Conservation (phyloP, 345 rosid species). For the Euclidium syriacum region DNA sequence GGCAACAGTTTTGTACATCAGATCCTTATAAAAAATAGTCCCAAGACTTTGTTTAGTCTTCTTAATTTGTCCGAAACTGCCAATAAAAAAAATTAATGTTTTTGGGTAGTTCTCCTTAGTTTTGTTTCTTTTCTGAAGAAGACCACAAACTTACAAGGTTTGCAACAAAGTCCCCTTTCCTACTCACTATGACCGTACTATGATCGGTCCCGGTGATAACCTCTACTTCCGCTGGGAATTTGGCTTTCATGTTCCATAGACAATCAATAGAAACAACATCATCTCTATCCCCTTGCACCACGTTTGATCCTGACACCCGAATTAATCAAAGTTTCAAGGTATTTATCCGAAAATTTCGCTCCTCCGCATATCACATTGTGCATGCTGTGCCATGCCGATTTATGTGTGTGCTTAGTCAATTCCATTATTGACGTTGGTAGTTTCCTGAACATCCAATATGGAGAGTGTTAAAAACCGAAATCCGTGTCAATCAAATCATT, state of each 20-base stretch:
- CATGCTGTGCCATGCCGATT: constrained; percentile 76
- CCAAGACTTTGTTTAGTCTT: no score
- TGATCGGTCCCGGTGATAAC: constrained; percentile 46
- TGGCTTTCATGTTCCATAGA: constrained; percentile 43
- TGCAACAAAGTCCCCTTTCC: constrained; percentile 43
- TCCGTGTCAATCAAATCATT: background rate
- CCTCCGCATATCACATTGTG: constrained; percentile 82
- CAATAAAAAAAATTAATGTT: no score
- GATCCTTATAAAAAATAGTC: no score
- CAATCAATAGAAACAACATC: constrained; percentile 56
- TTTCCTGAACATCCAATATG: constrained; percentile 37
- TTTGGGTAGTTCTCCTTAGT: no score
- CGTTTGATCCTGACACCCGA: constrained; percentile 34
- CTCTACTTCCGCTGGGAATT: constrained; percentile 37
- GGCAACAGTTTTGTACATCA: no score
- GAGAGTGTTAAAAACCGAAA: background rate
- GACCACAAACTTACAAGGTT: constrained; percentile 53
- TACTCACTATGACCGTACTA: constrained; percentile 41
- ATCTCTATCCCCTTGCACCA: constrained; percentile 60
- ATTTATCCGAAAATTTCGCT: constrained; percentile 47
- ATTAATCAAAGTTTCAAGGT: constrained; percentile 34
- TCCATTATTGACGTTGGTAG: constrained; percentile 37
- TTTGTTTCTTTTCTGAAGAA: constrained; percentile 8
- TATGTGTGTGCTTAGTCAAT: constrained; percentile 71
- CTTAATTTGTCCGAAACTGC: no score